A percentile compares a stretch with the other conserved stretches of the same genome.
These are phyloP conservation scores for Starmera caribaea DNA, from an alignment of 805 yeast genomes.

Conservation along the genomic window DNA sequence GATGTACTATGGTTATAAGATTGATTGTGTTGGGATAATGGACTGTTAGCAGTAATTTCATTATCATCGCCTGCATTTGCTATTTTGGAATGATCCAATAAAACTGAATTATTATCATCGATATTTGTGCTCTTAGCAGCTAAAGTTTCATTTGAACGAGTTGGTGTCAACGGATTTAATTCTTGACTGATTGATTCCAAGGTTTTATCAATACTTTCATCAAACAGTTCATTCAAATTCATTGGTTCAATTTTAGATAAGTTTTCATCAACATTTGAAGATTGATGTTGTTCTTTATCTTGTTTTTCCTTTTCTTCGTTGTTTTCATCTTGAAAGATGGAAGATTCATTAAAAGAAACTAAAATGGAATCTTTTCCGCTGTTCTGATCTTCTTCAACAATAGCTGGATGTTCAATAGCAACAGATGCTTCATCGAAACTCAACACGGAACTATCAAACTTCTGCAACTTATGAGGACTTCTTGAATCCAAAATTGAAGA, in stretches of 20 bases:
- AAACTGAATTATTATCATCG: conserved; percentile 9
- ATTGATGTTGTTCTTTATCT: conserved; percentile 5
- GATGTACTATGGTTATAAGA: neutral
- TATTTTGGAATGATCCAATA: conserved; percentile 12
- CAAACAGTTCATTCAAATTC: too few species aligned
- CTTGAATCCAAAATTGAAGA: neutral
- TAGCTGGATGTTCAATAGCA: neutral
- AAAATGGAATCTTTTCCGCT: conserved; percentile 1
- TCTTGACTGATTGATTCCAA: neutral
- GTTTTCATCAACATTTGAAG: too few species aligned
- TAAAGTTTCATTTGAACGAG: conserved; percentile 20
- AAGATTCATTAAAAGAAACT: neutral
- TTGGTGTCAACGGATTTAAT: conserved; percentile 14
- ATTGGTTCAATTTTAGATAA: too few species aligned
- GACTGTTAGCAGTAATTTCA: conserved; percentile 8
- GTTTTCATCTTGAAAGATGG: conserved; percentile 13
- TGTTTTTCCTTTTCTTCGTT: conserved; percentile 21
- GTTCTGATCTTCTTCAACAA: conserved; percentile 1
- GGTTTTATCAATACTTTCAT: conserved; percentile 8
- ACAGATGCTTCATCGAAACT: neutral
- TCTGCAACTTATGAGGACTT: conserved; percentile 6
- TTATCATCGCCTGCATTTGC: conserved; percentile 12
- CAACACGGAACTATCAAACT: conserved; percentile 11
- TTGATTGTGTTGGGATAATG: conserved; percentile 7
- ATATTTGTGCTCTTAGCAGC: conserved; percentile 20